These are phyloP conservation scores for Tolypocladium inflatum DNA, from an alignment of 2,329 filamentous ascomycete genomes.

Conservation along the genomic window DNA sequence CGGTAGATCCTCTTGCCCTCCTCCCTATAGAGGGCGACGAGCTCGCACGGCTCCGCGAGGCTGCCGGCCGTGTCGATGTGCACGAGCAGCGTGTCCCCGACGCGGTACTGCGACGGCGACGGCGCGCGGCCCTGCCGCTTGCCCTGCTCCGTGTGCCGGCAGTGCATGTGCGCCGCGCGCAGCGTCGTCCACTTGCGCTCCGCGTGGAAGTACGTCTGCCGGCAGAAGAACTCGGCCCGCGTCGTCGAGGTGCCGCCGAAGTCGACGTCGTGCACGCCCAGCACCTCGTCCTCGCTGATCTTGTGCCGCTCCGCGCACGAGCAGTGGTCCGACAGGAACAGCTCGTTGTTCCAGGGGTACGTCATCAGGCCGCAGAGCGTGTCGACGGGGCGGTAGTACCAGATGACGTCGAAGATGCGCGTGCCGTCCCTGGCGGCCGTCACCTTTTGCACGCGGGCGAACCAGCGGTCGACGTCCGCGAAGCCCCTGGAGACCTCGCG, in stretches of 20 bases:
- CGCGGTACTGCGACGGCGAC: constrained; percentile 21
- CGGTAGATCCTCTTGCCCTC: constrained; percentile 12
- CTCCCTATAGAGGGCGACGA: constrained; percentile 28
- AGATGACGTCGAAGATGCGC: constrained; percentile 53
- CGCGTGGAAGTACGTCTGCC: constrained; percentile 56
- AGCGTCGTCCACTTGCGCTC: constrained; percentile 55
- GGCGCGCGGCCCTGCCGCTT: not conserved
- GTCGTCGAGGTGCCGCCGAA: constrained; percentile 42
- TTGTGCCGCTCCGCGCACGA: constrained; percentile 46
- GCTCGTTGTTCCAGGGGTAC: constrained; percentile 63
- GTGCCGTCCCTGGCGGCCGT: constrained; percentile 23
- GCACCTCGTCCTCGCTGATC: constrained; percentile 45
- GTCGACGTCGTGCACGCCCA: constrained; percentile 47
- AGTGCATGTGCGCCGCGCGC: constrained; percentile 42
- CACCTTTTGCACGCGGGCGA: constrained; percentile 57
- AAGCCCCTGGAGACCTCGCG: constrained; percentile 32
- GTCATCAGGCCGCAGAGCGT: constrained; percentile 59
- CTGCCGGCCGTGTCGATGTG: constrained; percentile 16
- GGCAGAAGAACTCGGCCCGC: constrained; percentile 51
- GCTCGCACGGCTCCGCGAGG: constrained; percentile 50
- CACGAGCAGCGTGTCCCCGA: constrained; percentile 53
- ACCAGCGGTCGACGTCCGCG: constrained; percentile 48
- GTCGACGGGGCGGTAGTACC: constrained; percentile 64
- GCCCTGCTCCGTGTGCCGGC: constrained; percentile 25
- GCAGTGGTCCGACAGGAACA: constrained; percentile 71